Evolutionary conservation across 106 monocot genomes (phyloP), one percentile per base, ranked within the genome.

Genomic region (Agapanthus africanus): DNA sequence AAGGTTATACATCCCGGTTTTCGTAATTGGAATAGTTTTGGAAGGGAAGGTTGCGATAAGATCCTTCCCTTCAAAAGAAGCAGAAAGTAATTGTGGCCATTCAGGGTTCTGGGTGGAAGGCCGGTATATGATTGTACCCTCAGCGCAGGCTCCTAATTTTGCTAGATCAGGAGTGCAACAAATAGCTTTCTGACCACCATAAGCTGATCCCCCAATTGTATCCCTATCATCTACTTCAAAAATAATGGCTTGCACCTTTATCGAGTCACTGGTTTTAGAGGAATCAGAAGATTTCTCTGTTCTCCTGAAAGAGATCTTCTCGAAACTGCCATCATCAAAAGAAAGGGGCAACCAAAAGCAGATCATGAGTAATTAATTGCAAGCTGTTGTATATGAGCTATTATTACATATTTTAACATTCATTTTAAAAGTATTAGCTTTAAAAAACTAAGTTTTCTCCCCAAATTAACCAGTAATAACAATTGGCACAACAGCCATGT

Each of bases 101-200:
- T 80, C 74, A 57, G 75, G 78, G 44, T 91, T 85, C 37, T 74
- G 70, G 15, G 73, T 22, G 9, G 91, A 95, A 7, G 88, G 83
- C 15, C 88, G 83, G 44, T 81, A 78, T 37, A 95, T 91, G 27
- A 95, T 56, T 13, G 66, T 72, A 23, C 86, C 91, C 79, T 95
- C 62, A 22, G 72, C 71, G 69, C 95, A 95, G 47, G 77, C 83
- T 32, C 91, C 88, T 73, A 95, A 63, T 64, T 95, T 95, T 52
- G 91, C 95, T 16, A 95, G 85, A 76, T 95, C 95, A 40, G 95
- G 69, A 4, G 95, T 95, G 79, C 95, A 95, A 60, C 95, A 95
- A 41, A 95, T 65, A 61, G 91, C 95, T 67, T 81, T 78, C 68
- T 91, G 95, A 65, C 95, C 95, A 52, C 95, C 95, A 76, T 95